These are phyloP conservation scores for Warburgia ugandensis DNA, from an alignment of 164 flowering plant species.

Conservation along the genomic window DNA sequence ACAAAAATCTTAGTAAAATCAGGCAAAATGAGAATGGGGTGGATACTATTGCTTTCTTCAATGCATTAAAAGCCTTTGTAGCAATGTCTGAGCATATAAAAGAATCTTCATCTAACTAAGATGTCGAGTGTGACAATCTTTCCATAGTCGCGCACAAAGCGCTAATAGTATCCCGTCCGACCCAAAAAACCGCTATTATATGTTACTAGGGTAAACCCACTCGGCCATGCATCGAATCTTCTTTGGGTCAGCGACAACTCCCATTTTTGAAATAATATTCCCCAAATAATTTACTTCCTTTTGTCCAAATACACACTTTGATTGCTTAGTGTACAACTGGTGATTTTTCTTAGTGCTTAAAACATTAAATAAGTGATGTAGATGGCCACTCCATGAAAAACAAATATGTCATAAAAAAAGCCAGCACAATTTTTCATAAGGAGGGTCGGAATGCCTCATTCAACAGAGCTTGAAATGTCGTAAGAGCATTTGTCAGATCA, in stretches of 20 bases:
- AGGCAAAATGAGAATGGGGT: background rate
- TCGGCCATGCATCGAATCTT: constrained; percentile 1
- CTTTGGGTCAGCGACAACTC: constrained; percentile 1
- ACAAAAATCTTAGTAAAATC: background rate
- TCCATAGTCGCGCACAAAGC: background rate
- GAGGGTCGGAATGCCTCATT: background rate
- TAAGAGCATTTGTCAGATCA: background rate
- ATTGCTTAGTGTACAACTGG: background rate
- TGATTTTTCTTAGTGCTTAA: too few relatives aligned
- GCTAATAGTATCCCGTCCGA: background rate
- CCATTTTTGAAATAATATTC: background rate
- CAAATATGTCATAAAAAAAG: constrained; percentile 6
- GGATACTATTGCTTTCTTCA: background rate
- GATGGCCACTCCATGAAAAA: background rate
- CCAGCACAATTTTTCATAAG: background rate
- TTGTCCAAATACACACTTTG: background rate
- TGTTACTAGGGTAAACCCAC: background rate
- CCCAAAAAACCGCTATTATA: background rate
- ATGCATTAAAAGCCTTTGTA: background rate
- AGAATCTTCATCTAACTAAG: background rate
- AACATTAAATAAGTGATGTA: background rate
- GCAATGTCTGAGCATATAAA: background rate
- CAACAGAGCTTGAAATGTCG: constrained; percentile 2
- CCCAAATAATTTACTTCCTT: background rate
- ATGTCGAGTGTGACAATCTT: background rate